These are phyloP conservation scores for Termitomyces heimii DNA, from an alignment of 768 basidiomycete species.

Conservation along the genomic window DNA sequence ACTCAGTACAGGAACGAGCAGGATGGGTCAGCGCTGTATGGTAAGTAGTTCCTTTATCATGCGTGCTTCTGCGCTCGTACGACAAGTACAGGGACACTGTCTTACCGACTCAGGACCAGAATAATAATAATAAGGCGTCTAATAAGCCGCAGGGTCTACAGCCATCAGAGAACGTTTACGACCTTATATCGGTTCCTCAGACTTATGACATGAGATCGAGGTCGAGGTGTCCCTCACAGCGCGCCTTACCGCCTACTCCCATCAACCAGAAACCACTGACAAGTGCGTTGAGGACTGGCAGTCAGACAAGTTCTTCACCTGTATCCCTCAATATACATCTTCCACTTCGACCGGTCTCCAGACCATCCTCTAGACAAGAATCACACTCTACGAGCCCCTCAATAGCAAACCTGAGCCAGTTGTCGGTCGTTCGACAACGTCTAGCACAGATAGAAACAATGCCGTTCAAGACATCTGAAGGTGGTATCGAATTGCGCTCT, in stretches of 20 bases:
- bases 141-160: neutral
- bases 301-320: slow-evolving; percentile 6
- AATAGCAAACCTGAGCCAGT: slow-evolving; percentile 50
- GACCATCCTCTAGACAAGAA: slow-evolving; percentile 9
- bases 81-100: slow-evolving; percentile 48
- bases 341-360: slow-evolving; percentile 16
- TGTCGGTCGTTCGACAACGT: slow-evolving; percentile 63
- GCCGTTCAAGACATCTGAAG: slow-evolving; percentile 17
- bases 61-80: neutral
- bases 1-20: slow-evolving; percentile 56
- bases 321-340: slow-evolving; percentile 22
- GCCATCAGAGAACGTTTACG: neutral
- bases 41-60: slow-evolving; percentile 28
- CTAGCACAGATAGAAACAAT: slow-evolving; percentile 51
- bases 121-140: neutral
- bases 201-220: slow-evolving; percentile 1
- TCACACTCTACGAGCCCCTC: slow-evolving; percentile 44
- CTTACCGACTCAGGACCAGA: slow-evolving; percentile 28
- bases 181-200: neutral
- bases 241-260: slow-evolving; percentile 27
- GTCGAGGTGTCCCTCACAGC: slow-evolving; percentile 20
- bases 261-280: slow-evolving; percentile 3
- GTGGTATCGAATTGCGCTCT: slow-evolving; percentile 4
- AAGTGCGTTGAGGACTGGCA: neutral
- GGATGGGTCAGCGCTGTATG: slow-evolving; percentile 74